Evolutionary conservation across 371 early-diverging fungal species (phyloP), one percentile per base, ranked within the genome.

Genomic region (Sanchytrium tribonematis): DNA sequence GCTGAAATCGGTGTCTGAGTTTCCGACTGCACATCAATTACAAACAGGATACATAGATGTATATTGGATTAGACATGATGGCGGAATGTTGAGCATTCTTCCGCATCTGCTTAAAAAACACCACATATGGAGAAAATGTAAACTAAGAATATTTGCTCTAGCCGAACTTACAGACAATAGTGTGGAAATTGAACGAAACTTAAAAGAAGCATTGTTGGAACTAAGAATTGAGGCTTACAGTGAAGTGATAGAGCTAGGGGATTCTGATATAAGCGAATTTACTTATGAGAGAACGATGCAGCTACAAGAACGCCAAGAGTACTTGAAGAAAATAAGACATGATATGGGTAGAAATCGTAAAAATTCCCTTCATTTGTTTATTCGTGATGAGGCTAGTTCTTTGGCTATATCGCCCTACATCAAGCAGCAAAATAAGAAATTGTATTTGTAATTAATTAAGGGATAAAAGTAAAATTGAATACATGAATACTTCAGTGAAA

Each of bases 41-140:
- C 48, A 48, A 22, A 12, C 48, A 12, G 30, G 71, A 70, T 29
- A 72, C 70, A 72, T 77, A 1, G 77, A 77, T 69, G 70, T 77
- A 0, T 77, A 71, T n/a, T 77, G 75, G 77, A 66, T 74, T 29
- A 31, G 69, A 66, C 66, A 72, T 66, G 72, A 76, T 66, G 77
- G 77, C 28, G 77, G 75, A 17, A 75, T 77, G 66, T 66, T 77
- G 66, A 72, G 72, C 16, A 67, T 77, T 22, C 30, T 77, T 29
- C 74, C 77, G 0, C 72, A 73, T 31, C 66, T 77, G 17, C 68
- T 77, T 29, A 28, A 70, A 66, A 72, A 74, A 30, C 77, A 77
- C 66, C 1, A 70, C 0, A 31, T 67, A 16, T 77, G 75, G 75
- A 70, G 74, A 0, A n/a, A 31, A 28, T 70, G 72, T 68, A 17